Percentiles rank a stretch among this genome's conserved stretches.
Conservation (phyloP, 2,329 filamentous ascomycete genomes). For the Seiridium cupressi region DNA sequence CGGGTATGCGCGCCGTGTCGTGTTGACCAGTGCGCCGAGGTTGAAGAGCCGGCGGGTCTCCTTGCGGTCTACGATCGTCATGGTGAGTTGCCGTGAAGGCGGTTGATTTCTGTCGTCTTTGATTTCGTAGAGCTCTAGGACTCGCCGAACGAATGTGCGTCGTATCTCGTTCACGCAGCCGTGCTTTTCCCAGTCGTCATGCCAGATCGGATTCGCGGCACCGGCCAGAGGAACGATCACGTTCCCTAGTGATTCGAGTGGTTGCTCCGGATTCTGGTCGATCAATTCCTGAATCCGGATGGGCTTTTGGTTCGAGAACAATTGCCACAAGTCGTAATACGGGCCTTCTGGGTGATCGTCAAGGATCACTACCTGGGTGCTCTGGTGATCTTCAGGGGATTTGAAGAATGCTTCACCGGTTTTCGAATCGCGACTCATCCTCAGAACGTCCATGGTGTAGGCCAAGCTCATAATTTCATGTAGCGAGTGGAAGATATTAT, state of each 20-base stretch:
- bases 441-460: constrained; percentile 25
- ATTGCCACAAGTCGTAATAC: constrained; percentile 23
- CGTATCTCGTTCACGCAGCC: constrained; percentile 12
- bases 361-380: constrained; percentile 24
- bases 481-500: constrained; percentile 25
- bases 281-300: constrained; percentile 12
- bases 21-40: not conserved
- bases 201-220: constrained; percentile 26
- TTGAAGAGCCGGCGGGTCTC: not conserved
- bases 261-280: not conserved
- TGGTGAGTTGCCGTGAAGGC: not conserved
- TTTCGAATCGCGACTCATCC: constrained; percentile 13
- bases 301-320: constrained; percentile 14
- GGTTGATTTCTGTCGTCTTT: not conserved
- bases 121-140: not conserved
- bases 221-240: constrained; percentile 26
- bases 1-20: not conserved
- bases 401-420: constrained; percentile 9
- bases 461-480: constrained; percentile 25
- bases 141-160: not conserved
- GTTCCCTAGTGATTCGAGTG: constrained; percentile 8
- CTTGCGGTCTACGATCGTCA: not conserved
- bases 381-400: constrained; percentile 2
- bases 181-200: constrained; percentile 23
- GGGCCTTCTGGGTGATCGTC: constrained; percentile 23